phyloP scores from a whole-genome alignment of 768 basidiomycete genomes.

The Clavaria fumosa region DNA sequence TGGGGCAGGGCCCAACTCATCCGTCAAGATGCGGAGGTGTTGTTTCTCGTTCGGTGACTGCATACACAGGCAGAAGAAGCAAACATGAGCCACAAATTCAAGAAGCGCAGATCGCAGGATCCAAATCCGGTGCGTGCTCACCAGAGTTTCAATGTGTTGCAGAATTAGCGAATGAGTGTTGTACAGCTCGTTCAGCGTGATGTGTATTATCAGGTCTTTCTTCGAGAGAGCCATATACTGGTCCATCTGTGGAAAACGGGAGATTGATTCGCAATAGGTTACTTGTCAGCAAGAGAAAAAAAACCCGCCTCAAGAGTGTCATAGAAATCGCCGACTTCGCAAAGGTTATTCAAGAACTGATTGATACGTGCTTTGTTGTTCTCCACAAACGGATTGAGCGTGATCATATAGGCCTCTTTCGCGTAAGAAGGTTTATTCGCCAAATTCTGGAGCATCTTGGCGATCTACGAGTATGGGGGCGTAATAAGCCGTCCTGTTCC shows the following conservation, averaged over 20 bases:
- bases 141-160: slow-evolving; percentile 90
- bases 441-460: slow-evolving; percentile 98
- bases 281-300: neutral
- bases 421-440: slow-evolving; percentile 98
- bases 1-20: slow-evolving; percentile 90
- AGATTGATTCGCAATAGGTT: too few relatives aligned
- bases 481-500: too few relatives aligned
- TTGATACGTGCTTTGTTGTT: slow-evolving; percentile 98
- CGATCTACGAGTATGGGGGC: slow-evolving; percentile 44
- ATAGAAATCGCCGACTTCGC: slow-evolving; percentile 98
- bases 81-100: too few relatives aligned
- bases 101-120: neutral
- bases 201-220: slow-evolving; percentile 96
- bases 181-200: slow-evolving; percentile 96
- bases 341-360: slow-evolving; percentile 88
- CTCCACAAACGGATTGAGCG: slow-evolving; percentile 96
- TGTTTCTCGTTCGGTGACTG: slow-evolving; percentile 97
- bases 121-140: slow-evolving; percentile 24
- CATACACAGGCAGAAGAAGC: neutral
- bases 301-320: slow-evolving; percentile 82
- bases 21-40: slow-evolving; percentile 89
- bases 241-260: slow-evolving; percentile 64
- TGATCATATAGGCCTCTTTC: slow-evolving; percentile 98
- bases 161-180: slow-evolving; percentile 93
- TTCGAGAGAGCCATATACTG: slow-evolving; percentile 99